A percentile compares a stretch with the other conserved stretches of the same genome.
Conservation (phyloP, 2,329 filamentous ascomycete genomes). For the Ilyonectria robusta region DNA sequence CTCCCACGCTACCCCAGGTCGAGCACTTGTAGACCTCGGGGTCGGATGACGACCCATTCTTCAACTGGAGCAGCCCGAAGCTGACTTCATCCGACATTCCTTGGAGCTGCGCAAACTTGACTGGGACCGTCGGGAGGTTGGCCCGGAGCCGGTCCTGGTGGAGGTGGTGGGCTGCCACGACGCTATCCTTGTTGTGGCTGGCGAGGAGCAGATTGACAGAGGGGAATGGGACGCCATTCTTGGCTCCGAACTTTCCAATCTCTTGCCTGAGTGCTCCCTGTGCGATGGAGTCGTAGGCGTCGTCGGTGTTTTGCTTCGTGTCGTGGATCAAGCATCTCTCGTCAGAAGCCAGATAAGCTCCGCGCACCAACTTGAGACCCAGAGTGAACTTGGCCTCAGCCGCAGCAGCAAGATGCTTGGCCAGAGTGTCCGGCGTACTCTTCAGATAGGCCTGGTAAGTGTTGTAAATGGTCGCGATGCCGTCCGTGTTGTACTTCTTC, state of each 20-base stretch:
- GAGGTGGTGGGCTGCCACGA: constrained; percentile 59
- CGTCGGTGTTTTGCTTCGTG: constrained; percentile 67
- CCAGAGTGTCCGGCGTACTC: constrained; percentile 58
- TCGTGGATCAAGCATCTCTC: constrained; percentile 65
- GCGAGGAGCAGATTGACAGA: constrained; percentile 65
- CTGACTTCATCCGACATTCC: constrained; percentile 72
- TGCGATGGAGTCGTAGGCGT: constrained; percentile 64
- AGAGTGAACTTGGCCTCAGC: constrained; percentile 63
- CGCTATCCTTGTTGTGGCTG: constrained; percentile 64
- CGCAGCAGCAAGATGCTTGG: constrained; percentile 61
- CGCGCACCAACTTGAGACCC: constrained; percentile 70
- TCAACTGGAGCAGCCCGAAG: constrained; percentile 61
- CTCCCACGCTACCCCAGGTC: constrained; percentile 56
- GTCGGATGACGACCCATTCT: constrained; percentile 39
- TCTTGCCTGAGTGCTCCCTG: constrained; percentile 60
- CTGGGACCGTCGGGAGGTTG: constrained; percentile 51
- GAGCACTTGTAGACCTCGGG: constrained; percentile 58
- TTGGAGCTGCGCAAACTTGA: constrained; percentile 67
- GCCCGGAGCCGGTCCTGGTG: constrained; percentile 58
- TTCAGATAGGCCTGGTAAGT: constrained; percentile 73
- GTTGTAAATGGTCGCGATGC: constrained; percentile 57
- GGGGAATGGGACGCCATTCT: constrained; percentile 56
- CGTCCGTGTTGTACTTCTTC: constrained; percentile 56
- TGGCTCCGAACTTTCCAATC: constrained; percentile 57
- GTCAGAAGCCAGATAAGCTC: constrained; percentile 68